Base-by-base conservation (phyloP, 306 rosid species). In the Trifolium fragiferum region DNA sequence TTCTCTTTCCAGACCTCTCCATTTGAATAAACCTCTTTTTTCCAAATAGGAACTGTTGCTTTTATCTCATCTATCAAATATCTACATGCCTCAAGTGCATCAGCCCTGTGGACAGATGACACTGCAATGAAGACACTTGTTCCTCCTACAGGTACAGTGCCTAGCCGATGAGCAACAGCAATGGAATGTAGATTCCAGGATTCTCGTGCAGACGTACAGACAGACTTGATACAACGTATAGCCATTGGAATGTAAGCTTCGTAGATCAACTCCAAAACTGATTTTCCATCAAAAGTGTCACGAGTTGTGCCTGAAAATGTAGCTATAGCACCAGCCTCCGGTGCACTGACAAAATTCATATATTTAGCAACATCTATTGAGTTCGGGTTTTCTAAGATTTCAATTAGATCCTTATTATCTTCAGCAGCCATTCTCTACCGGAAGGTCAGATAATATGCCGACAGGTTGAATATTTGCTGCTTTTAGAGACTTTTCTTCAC, bases 1-100 rank as follows among this genome's bases (percentile, higher is more conserved):
- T 94, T 94, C 86, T 91, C 97, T 82, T 94, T 91, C 98, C 98
- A 91, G 74, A 90, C 90, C 85, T 91, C 98, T 53, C 98, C 98
- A 82, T 94, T 89, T 59, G 83, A 54, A 79, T 89, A 90, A 62
- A 94, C 92, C 84, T 94, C 98, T 77, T 94, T 91, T 80, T 94
- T 94, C 98, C 98, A 94, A 80, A 94, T 94, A 49, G 98, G 96
- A 75, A 94, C 97, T 0, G 84, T 79, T 4, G 97, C 95, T 84
- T 94, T 94, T 38, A 90, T 3, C 84, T 91, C 98, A 72, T 91
- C 95, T 44, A 94, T 94, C 77, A 90, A 68, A 81, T 83, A 94
- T 66, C 83, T 86, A 71, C 97, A 91, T 18, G 97, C 90, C 38
- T 88, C 97, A 43, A 94, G 78, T 33, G 96, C 96, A 83, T 88